These are phyloP conservation scores for Chloris gayana DNA, from an alignment of 176 grass and related monocot genomes.

Conservation along the genomic window DNA sequence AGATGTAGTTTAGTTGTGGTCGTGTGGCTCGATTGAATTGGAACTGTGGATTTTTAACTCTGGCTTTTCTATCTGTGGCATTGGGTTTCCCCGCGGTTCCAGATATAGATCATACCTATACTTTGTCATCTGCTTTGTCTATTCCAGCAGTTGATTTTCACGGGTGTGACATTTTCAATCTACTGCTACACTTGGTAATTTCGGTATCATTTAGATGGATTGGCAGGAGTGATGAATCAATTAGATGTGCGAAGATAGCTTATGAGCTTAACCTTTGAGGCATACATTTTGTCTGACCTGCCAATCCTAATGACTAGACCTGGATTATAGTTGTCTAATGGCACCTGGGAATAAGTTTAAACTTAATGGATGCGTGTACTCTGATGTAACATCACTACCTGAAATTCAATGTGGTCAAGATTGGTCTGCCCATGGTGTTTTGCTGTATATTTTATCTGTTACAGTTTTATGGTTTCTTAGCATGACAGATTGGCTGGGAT, in stretches of 20 bases:
- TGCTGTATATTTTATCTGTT: not conserved
- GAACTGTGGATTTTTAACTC: conserved; percentile 39
- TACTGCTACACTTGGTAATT: not conserved
- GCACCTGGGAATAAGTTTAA: not conserved
- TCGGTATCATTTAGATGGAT: not conserved
- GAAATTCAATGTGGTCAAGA: too few relatives aligned
- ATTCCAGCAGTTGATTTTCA: conserved; percentile 59
- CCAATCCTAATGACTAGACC: not conserved
- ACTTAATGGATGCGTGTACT: too few relatives aligned
- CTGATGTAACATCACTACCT: too few relatives aligned
- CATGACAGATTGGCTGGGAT: not conserved
- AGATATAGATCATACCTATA: conserved; percentile 36
- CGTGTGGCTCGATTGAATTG: not conserved
- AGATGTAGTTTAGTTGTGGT: not conserved
- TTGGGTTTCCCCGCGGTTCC: conserved; percentile 45
- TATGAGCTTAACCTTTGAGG: conserved; percentile 61
- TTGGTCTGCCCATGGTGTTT: too few relatives aligned
- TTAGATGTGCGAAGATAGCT: conserved; percentile 56
- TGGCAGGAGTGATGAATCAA: conserved; percentile 55
- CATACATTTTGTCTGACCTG: conserved; percentile 49
- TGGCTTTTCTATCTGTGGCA: not conserved
- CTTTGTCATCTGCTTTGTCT: conserved; percentile 56
- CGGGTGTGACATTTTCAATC: not conserved
- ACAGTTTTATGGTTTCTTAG: not conserved
- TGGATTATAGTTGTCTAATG: not conserved